These are phyloP conservation scores for Saraca asoca DNA, from an alignment of 331 rosid species.

Conservation along the genomic window DNA sequence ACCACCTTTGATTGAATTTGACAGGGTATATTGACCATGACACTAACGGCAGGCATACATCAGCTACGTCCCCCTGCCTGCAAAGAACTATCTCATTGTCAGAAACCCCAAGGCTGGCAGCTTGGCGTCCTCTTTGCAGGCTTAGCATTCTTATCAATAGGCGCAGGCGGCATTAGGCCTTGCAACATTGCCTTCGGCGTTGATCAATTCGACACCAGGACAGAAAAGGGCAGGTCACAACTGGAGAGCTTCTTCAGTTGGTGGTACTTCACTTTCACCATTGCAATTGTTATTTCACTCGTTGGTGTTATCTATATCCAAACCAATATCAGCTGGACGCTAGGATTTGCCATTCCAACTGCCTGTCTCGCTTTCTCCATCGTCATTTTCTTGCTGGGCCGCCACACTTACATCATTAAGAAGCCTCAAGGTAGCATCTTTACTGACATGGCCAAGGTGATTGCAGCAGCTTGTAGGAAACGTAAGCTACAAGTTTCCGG, in stretches of 20 bases:
- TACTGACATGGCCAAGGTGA: slow-evolving; percentile 54
- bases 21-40: slow-evolving; percentile 67
- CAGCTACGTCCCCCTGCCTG: slow-evolving; percentile 60
- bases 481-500: slow-evolving; percentile 15
- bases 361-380: slow-evolving; percentile 58
- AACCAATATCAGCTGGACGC: slow-evolving; percentile 69
- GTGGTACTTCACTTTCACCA: slow-evolving; percentile 85
- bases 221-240: slow-evolving; percentile 64
- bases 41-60: slow-evolving; percentile 66
- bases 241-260: slow-evolving; percentile 78
- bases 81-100: slow-evolving; percentile 40
- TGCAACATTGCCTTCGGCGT: slow-evolving; percentile 93
- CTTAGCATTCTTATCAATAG: slow-evolving; percentile 62
- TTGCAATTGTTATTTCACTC: slow-evolving; percentile 70
- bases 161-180: slow-evolving; percentile 89
- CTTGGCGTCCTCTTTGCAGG: slow-evolving; percentile 53
- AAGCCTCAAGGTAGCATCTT: slow-evolving; percentile 70
- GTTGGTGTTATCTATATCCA: slow-evolving; percentile 73
- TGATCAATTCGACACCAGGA: slow-evolving; percentile 74
- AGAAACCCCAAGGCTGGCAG: slow-evolving; percentile 61
- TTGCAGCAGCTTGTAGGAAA: slow-evolving; percentile 62
- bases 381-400: slow-evolving; percentile 60
- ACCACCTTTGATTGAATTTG: slow-evolving; percentile 27
- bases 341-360: slow-evolving; percentile 74
- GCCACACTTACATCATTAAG: slow-evolving; percentile 52